Evolutionary conservation across 1,139 yeast species (phyloP), one percentile per base, ranked within the genome.

Genomic region (Suhomyces terraborum): DNA sequence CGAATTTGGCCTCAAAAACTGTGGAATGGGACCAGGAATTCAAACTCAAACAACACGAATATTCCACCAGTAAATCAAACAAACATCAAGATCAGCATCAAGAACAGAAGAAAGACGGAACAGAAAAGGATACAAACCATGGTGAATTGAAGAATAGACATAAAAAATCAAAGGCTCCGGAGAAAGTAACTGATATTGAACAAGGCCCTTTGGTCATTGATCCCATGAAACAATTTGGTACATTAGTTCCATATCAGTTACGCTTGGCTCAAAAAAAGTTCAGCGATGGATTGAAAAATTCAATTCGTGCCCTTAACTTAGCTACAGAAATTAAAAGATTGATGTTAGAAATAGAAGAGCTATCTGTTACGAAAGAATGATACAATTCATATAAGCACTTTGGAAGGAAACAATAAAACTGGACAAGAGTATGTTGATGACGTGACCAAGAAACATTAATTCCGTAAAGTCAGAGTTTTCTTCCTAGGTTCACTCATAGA

Each of bases 141-240:
- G 23, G 16, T 1, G 21, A 25, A 22, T 19, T 17, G 28, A 26
- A 25, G 16, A 18, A n/a, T 20, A 27, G 32, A 26, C 14, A 32
- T 14, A 38, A 30, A 21, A 36, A 36, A 25, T 17, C 24, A n/a
- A 35, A 17, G 35, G 36, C 28, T 17, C 29, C 32, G 14, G 33
- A 26, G 30, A 23, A 19, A n/a, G 21, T 20, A 8, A 3, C 30
- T 6, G 19, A 32, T 8, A 27, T 21, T 14, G 28, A 26, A 16
- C 22, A 20, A 17, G 20, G 12, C 4, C 19, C 32, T 13, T 25
- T 29, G 10, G 29, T 32, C 10, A 35, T 50, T 37, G 72, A 77
- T 50, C 81, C 82, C 0, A 58, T 77, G 8, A 43, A 56, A 29
- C 80, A 77, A 62, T 79, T 79, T 58, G 81, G 82, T 0, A 69